These are phyloP conservation scores for Populus euphratica DNA, from an alignment of 345 rosid genomes.

Conservation along the genomic window DNA sequence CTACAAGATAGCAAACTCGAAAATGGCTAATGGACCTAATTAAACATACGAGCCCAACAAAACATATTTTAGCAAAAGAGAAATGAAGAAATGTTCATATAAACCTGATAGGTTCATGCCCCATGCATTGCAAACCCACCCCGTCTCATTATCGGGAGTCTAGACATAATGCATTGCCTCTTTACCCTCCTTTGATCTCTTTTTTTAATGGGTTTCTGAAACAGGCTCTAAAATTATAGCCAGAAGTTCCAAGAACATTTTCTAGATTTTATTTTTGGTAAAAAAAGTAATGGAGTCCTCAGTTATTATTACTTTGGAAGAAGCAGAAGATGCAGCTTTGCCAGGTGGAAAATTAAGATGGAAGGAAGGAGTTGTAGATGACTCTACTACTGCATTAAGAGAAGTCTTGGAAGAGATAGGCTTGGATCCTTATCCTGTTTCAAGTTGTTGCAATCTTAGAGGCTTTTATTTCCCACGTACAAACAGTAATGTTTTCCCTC, in stretches of 20 bases:
- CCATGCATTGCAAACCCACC: too few species aligned
- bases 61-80: too few species aligned
- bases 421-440: slow-evolving; percentile 33
- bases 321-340: slow-evolving; percentile 42
- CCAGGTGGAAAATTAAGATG: slow-evolving; percentile 40
- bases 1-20: too few species aligned
- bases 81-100: too few species aligned
- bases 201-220: too few species aligned
- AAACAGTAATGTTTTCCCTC: background rate
- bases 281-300: background rate
- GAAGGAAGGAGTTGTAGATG: slow-evolving; percentile 40
- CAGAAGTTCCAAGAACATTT: background rate
- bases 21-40: too few species aligned
- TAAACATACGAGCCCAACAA: too few species aligned
- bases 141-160: too few species aligned
- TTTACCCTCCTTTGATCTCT: too few species aligned
- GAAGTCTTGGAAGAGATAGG: slow-evolving; percentile 44
- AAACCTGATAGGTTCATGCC: too few species aligned
- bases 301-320: background rate
- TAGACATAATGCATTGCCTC: too few species aligned
- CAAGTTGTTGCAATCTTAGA: slow-evolving; percentile 32
- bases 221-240: too few species aligned
- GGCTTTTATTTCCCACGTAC: slow-evolving; percentile 34
- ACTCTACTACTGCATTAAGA: slow-evolving; percentile 34
- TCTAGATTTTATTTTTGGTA: background rate